A percentile compares a stretch with the other conserved stretches of the same genome.
Evolutionary conservation across 768 basidiomycete genomes (phyloP).

Genomic region (Plicaturopsis crispa): DNA sequence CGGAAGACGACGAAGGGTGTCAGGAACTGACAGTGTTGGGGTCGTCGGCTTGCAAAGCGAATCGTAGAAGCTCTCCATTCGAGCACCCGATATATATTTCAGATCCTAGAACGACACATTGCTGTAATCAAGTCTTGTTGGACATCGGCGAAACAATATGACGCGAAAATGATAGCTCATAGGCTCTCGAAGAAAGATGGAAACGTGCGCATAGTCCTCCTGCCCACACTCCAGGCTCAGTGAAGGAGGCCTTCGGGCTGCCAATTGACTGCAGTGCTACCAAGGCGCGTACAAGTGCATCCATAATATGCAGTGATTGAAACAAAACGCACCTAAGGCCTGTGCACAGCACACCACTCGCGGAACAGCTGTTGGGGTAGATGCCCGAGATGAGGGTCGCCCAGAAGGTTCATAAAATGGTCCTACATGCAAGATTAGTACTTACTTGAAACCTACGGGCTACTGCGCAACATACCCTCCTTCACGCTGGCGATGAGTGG

Average conservation of each 20-base stretch:
- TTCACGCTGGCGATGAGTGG: constrained; percentile 33
- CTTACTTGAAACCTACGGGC: too few species aligned
- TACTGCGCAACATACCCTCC: constrained; percentile 14
- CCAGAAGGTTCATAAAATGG: too few species aligned
- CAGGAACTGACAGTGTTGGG: constrained; percentile 22
- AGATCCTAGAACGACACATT: constrained; percentile 45
- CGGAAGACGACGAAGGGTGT: neutral
- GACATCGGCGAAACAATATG: constrained; percentile 1
- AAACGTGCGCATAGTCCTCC: too few species aligned
- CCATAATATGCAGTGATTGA: too few species aligned
- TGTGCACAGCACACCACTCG: too few species aligned
- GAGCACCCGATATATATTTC: constrained; percentile 85
- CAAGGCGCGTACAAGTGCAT: too few species aligned
- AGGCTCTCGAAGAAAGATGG: constrained; percentile 17
- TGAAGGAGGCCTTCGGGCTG: too few species aligned
- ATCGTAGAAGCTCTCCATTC: constrained; percentile 80
- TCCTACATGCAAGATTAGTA: too few species aligned
- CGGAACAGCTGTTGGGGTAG: too few species aligned
- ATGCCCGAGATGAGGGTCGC: neutral
- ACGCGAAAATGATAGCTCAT: neutral
- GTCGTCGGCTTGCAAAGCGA: constrained; percentile 57
- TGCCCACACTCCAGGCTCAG: too few species aligned
- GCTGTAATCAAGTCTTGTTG: constrained; percentile 1
- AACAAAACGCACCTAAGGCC: constrained; percentile 46
- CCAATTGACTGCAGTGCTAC: too few species aligned